A percentile compares a stretch with the other conserved stretches of the same genome.
Conservation (phyloP, 768 basidiomycete species). For the Rhodosporidiobolus sp. region DNA sequence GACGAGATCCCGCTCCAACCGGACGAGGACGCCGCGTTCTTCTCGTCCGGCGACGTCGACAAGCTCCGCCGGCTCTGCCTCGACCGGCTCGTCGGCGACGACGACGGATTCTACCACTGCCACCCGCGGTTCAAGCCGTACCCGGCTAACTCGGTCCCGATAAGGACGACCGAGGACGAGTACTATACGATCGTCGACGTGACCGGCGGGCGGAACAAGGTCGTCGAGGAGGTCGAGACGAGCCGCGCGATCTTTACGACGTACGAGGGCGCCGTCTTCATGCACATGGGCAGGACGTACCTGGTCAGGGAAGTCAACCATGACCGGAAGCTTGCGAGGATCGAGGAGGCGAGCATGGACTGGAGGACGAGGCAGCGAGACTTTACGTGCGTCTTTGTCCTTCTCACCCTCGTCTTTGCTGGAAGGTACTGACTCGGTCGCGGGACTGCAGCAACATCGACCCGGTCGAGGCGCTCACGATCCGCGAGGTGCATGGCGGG, state of each 20-base stretch:
- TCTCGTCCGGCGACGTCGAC: conserved; percentile 56
- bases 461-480: conserved; percentile 70
- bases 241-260: conserved; percentile 78
- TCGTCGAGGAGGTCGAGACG: conserved; percentile 78
- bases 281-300: conserved; percentile 81
- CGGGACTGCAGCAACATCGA: conserved; percentile 62
- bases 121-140: conserved; percentile 74
- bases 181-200: conserved; percentile 72
- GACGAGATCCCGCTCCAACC: conserved; percentile 74
- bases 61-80: conserved; percentile 61
- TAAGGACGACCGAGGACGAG: conserved; percentile 74
- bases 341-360: conserved; percentile 71
- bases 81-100: conserved; percentile 60
- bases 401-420: background rate
- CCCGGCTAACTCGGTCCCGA: conserved; percentile 68
- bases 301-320: conserved; percentile 76
- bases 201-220: conserved; percentile 51
- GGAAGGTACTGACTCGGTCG: too few relatives aligned
- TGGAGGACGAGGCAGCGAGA: conserved; percentile 78
- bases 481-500: conserved; percentile 62
- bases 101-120: conserved; percentile 85
- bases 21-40: conserved; percentile 64
- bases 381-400: conserved; percentile 60
- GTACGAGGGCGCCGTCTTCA: conserved; percentile 85
- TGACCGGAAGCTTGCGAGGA: conserved; percentile 67